Evolutionary conservation across 495 filamentous ascomycete genomes (phyloP), one percentile per base, ranked within the genome.

Genomic region (Aspergillus cristatus): DNA sequence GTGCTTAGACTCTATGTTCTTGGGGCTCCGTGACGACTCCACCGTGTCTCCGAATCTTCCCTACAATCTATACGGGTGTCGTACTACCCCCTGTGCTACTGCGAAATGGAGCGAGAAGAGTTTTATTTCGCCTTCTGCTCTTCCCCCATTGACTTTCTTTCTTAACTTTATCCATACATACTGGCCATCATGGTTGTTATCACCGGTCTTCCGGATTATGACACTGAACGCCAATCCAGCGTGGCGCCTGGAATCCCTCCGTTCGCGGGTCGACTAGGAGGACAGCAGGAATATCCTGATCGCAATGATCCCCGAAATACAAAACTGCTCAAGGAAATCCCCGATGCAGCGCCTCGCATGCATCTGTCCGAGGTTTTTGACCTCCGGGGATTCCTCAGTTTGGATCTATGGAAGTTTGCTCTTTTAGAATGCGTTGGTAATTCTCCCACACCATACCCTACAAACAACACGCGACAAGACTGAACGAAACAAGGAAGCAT

Each of bases 241-340:
- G 35, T 47, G 11, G 35, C 48, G 26, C 46, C 45, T 3, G 38
- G 28, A 2, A 47, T 48, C 14, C 32, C 43, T 16, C 62, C 67
- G 2, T 74, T 71, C 43, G 66, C 65, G 1, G 68, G 67, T n/a
- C 64, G 70, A 11, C 41, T 72, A 11, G 68, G 68, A 25, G 68
- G 64, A 6, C 71, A 71, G 34, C 66, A 70, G 41, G 58, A 61
- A 33, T 63, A 62, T 0, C 32, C 70, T 14, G 52, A 62, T 28
- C 62, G 57, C 3, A 45, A 51, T 38, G 62, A 70, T 38, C 53
- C 58, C 1, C 45, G 52, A 12, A 64, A 65, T 35, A 37, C 46
- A 0, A 48, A 46, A 6, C 42, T 66, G 1, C 46, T 68, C 32
- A 51, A 58, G 28, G 53, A 53, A 31, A 43, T 62, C 20, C 70